Base-by-base conservation (phyloP, 2,329 filamentous ascomycete species). In the Microdochium paspali region DNA sequence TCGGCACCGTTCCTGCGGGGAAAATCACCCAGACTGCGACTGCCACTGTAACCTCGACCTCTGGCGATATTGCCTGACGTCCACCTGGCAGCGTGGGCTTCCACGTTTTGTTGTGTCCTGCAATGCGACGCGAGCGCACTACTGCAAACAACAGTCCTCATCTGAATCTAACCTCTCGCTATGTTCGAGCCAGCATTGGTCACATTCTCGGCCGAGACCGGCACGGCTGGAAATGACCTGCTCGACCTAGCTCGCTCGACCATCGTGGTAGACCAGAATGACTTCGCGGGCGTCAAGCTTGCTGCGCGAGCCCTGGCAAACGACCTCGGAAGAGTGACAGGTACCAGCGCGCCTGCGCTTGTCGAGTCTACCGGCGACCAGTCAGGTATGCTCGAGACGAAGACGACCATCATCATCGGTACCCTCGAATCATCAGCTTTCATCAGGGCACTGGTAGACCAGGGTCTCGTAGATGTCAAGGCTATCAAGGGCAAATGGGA, bases 351-450 rank as follows among this genome's bases (percentile, higher is more conserved):
- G 15, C 15, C 15, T 12, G n/a, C 35, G 3, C 6, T 40, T 18
- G 18, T 40, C 35, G 35, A 21, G 18, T 7, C 23, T n/a, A 15
- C 10, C 4, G 3, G 3, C 15, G 18, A 18, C 18, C 3, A 21
- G 3, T 5, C 35, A 20, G 5, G n/a, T 6, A 40, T 20, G 10
- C 12, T 40, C 4, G 6, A n/a, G 3, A 18, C 35, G 6, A 40
- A 3, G 4, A 40, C 35, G 15, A 20, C 35, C 15, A 40, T 40
- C 35, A 40, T 40, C 18, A 12, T 40, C 15, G 35, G 35, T 20
- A 40, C 35, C 35, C 3, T 40, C 12, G 18, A 40, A 18, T 76
- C 72, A 1, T 40, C 35, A 4, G 3, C 35, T 5, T 20, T 40
- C 18, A 21, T 40, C 18, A n/a, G 18, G 5, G 15, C 15, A 6